Evolutionary conservation across 2,329 filamentous ascomycete genomes (phyloP).

Genomic region (Dothistroma pini): DNA sequence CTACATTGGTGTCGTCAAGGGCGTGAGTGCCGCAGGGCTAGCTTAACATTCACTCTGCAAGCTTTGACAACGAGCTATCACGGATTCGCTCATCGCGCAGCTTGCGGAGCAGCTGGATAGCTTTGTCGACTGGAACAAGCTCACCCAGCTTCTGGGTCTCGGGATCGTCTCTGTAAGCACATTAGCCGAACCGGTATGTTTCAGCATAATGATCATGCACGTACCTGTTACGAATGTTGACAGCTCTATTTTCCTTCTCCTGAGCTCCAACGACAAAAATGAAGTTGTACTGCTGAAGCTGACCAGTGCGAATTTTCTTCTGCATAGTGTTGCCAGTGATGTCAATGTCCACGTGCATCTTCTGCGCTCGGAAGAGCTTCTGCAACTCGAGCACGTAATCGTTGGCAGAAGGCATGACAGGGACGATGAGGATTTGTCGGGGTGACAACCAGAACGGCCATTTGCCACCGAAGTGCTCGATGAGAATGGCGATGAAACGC

Average conservation of each 20-base stretch:
- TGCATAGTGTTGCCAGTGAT: conserved; percentile 75
- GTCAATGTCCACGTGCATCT: conserved; percentile 70
- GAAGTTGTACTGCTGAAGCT: conserved; percentile 79
- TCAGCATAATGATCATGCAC: neutral
- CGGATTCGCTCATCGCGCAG: conserved; percentile 45
- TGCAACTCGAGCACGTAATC: conserved; percentile 75
- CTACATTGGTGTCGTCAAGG: neutral
- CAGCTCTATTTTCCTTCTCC: conserved; percentile 48
- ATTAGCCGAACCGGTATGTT: neutral
- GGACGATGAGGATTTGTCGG: conserved; percentile 75
- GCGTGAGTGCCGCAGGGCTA: neutral
- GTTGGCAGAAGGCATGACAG: conserved; percentile 67
- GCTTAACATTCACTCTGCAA: neutral
- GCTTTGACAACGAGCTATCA: conserved; percentile 24
- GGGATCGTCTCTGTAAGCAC: conserved; percentile 50
- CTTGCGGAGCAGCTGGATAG: conserved; percentile 50
- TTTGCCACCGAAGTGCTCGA: conserved; percentile 80
- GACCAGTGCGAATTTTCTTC: conserved; percentile 83
- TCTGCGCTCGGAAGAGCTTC: conserved; percentile 57
- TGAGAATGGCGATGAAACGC: conserved; percentile 69
- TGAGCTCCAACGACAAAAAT: conserved; percentile 68
- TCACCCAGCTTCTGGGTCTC: conserved; percentile 60
- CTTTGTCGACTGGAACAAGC: conserved; percentile 58
- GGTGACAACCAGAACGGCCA: conserved; percentile 88
- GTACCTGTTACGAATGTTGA: conserved; percentile 1